Conservation (phyloP, 768 basidiomycete species). For the Tubosaeta sp. region DNA sequence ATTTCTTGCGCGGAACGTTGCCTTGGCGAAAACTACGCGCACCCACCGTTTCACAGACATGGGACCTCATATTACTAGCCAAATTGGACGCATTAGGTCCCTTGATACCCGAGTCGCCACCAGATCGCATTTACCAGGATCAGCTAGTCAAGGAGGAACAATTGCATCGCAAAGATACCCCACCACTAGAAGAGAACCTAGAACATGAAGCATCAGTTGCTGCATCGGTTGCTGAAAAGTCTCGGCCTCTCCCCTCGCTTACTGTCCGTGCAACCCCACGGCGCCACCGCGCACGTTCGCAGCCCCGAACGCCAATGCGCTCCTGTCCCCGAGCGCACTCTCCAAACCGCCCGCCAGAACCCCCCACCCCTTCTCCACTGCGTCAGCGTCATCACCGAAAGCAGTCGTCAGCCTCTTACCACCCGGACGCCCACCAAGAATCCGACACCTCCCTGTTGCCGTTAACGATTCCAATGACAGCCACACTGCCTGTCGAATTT, state of each 20-base stretch:
- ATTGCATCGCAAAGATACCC: slow-evolving; percentile 1
- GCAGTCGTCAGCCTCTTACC: slow-evolving; percentile 17
- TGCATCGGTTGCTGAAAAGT: slow-evolving; percentile 15
- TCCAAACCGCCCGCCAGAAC: slow-evolving; percentile 3
- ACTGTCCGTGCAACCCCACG: slow-evolving; percentile 6
- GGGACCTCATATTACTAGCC: slow-evolving; percentile 72
- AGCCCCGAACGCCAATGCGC: slow-evolving; percentile 14
- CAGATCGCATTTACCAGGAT: slow-evolving; percentile 11
- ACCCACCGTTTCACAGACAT: slow-evolving; percentile 60
- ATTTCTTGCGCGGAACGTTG: slow-evolving; percentile 72
- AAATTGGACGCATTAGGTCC: slow-evolving; percentile 55
- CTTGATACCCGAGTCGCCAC: slow-evolving; percentile 14
- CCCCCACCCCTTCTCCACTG: slow-evolving; percentile 17
- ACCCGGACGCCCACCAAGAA: slow-evolving; percentile 13
- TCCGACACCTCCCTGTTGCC: slow-evolving; percentile 6
- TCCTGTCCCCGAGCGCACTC: slow-evolving; percentile 9
- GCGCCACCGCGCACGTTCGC: slow-evolving; percentile 14
- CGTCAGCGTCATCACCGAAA: slow-evolving; percentile 15
- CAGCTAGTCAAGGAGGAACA: slow-evolving; percentile 2
- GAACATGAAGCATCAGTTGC: slow-evolving; percentile 12
- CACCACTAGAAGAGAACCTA: slow-evolving; percentile 3
- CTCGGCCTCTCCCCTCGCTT: slow-evolving; percentile 9
- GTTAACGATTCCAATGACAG: slow-evolving; percentile 53
- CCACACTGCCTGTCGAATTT: slow-evolving; percentile 76
- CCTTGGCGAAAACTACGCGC: slow-evolving; percentile 77